Conservation (phyloP, 1,284 basidiomycete species). For the Trichosporon faecale region DNA sequence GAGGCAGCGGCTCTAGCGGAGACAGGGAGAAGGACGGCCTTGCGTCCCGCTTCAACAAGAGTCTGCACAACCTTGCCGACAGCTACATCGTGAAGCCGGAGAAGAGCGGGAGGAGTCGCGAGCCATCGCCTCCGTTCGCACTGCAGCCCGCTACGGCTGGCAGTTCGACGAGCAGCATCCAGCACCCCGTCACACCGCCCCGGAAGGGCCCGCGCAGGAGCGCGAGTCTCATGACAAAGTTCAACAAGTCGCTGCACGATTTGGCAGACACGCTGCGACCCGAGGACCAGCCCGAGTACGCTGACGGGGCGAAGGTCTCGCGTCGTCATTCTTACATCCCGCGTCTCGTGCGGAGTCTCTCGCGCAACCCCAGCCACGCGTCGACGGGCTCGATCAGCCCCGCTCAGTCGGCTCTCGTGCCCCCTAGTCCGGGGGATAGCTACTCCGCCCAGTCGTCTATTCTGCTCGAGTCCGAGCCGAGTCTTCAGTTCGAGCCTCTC, state of each 20-base stretch:
- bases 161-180: not conserved
- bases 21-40: not conserved
- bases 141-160: not conserved
- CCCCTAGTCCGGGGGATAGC: not conserved
- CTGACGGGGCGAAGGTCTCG: not conserved
- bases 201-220: not conserved
- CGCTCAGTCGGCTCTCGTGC: not conserved
- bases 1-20: not conserved
- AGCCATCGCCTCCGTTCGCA: not conserved
- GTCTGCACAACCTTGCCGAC: conserved; percentile 5
- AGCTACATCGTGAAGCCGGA: not conserved
- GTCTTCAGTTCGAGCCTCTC: not conserved
- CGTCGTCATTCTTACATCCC: not conserved
- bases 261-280: not conserved
- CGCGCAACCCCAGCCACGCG: not conserved
- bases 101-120: not conserved
- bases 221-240: not conserved
- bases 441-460: not conserved
- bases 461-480: not conserved
- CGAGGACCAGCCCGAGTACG: not conserved
- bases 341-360: not conserved
- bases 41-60: conserved; percentile 1
- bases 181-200: not conserved
- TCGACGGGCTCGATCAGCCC: not conserved
- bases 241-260: conserved; percentile 2